Evolutionary conservation across 2,329 filamentous ascomycete genomes (phyloP), one percentile per base, ranked within the genome.

Genomic region (Thermothelomyces thermophilus): DNA sequence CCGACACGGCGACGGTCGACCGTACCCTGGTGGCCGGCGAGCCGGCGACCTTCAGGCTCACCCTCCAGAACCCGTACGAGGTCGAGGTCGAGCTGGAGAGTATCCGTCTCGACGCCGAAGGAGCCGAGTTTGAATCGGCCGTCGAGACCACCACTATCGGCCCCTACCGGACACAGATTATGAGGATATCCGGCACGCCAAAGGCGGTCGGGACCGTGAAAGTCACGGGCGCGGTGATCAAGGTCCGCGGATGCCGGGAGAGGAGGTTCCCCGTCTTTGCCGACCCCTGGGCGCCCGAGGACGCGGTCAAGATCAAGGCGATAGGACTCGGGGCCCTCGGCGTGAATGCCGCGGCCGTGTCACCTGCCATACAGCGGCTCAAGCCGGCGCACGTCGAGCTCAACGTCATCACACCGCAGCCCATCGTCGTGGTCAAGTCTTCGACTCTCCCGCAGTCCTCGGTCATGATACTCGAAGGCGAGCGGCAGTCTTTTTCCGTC

Each of bases 31-130:
- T 97, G 17, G 83, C 87, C 4, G 84, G 83, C 14, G 90, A 97
- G 65, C 70, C 79, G 51, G 83, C 87, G 2, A 82, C 78, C 3
- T 95, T 96, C 66, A 79, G 80, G 58, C 77, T 97, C 26, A 90
- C 86, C 1, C 72, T 98, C 16, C 93, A 97, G 63, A 98, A 98
- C 60, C 89, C 90, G 0, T 96, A 90, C 59, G 91, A 97, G 53
- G 85, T 97, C 56, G 89, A 96, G 54, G 72, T 98, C 4, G 88
- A 95, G 48, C 83, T 98, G 30, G 90, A 97, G 63, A 84, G 81
- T 46, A 76, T 98, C 39, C 77, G 75, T 22, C 71, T 98, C 6
- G 83, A 89, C 54, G 80, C 83, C 9, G 81, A 87, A 52, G 90
- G 88, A 1, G 77, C 83, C 20, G 75, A 82, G 1, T 87, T 96